Base-by-base conservation (phyloP, 805 yeast species). In the Candida patagonica region DNA sequence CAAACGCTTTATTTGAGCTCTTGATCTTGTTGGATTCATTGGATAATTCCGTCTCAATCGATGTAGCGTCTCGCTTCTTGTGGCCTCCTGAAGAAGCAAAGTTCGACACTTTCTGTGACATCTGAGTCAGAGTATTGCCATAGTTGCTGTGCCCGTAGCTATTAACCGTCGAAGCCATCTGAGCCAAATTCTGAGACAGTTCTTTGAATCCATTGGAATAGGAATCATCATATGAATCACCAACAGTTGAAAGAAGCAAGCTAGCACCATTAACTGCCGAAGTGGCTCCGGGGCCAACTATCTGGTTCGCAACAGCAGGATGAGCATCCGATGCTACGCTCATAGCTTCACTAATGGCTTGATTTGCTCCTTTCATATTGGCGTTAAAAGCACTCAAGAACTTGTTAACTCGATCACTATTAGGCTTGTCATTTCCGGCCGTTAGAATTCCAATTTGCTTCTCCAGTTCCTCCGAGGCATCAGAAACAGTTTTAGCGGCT, bases 231-330 rank as follows among this genome's bases (percentile, higher is more conserved):
- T 20, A 33, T 15, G 12, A n/a, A 7, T 16, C 3, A 15, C 37
- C 27, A 33, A 23, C 27, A 5, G 23, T 33, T 23, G 17, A 15
- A 3, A 56, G 35, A 21, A 57, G 40, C n/a, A 56, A 59, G 40
- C 57, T 60, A 12, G 56, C 60, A 24, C 63, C 61, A 25, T 48
- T 42, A 17, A 60, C 53, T 13, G 51, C 27, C 4, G 58, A 49
- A 46, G 56, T 61, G 30, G 54, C 54, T 35, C 48, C 45, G 13
- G 61, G 60, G 10, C 29, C 22, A 22, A 23, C 24, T 3, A 33
- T 33, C 31, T 15, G 8, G 24, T 15, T 22, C 27, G 22, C 21
- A 5, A 23, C 27, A 7, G 22, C 13, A 23, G 22, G 29, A 3
- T 26, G 24, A 21, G 37, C 13, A 5, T 27, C 26, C 17, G 13